Conservation (phyloP, 2,329 filamentous ascomycete species). For the Beauveria pseudobassiana region DNA sequence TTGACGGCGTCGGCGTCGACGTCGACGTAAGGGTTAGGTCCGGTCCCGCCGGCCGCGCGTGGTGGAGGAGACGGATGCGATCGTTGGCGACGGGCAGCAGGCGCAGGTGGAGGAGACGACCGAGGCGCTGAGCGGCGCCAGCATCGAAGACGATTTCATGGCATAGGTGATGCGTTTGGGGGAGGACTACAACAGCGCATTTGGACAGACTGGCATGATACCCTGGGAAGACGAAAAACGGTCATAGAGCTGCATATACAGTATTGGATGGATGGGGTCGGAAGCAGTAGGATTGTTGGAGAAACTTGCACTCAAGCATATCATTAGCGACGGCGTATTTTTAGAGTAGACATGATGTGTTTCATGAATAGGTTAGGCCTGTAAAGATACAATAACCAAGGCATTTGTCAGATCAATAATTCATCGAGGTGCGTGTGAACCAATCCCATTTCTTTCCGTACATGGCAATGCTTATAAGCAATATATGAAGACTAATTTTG, state of each 20-base stretch:
- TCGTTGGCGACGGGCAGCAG: conserved; percentile 36
- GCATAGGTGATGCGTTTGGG: conserved; percentile 19
- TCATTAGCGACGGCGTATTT: neutral
- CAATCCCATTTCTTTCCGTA: neutral
- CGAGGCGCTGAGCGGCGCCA: conserved; percentile 20
- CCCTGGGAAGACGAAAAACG: neutral
- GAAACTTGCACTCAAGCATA: neutral
- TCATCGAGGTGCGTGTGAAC: conserved; percentile 8
- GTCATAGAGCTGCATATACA: too few species aligned
- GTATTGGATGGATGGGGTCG: too few species aligned
- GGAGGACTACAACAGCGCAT: neutral
- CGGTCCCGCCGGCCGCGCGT: conserved; percentile 25
- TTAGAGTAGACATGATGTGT: neutral
- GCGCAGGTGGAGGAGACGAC: conserved; percentile 30
- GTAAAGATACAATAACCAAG: neutral
- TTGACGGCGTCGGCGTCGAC: conserved; percentile 50
- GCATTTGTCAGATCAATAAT: neutral
- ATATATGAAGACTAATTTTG: neutral
- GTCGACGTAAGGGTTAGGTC: conserved; percentile 51
- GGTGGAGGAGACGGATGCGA: conserved; percentile 24
- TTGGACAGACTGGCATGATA: neutral
- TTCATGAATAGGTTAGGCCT: neutral
- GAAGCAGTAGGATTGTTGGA: neutral
- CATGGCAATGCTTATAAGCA: conserved; percentile 6
- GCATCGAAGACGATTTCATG: conserved; percentile 40